phyloP scores from a whole-genome alignment of 1,139 yeast species.

The Pichia norvegensis region DNA sequence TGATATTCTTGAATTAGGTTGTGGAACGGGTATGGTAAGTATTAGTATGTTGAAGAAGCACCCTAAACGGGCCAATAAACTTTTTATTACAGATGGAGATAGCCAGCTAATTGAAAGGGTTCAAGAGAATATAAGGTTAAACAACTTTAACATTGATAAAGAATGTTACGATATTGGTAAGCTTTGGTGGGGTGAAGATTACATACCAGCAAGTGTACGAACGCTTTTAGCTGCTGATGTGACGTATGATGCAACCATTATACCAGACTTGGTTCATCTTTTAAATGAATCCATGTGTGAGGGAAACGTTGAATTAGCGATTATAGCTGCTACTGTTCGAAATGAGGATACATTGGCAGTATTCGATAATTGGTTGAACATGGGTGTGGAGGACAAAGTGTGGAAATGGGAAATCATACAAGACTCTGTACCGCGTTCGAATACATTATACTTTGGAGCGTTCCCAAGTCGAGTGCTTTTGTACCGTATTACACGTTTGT shows the following conservation, averaged over 20 bases:
- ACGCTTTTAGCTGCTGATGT: conserved; percentile 75
- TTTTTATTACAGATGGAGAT: conserved; percentile 75
- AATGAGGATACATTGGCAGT: conserved; percentile 47
- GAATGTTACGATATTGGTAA: conserved; percentile 31
- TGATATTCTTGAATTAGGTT: conserved; percentile 57
- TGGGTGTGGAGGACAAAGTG: conserved; percentile 19
- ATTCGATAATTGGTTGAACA: conserved; percentile 43
- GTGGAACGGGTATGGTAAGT: conserved; percentile 88
- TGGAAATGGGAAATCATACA: conserved; percentile 21
- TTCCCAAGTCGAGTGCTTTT: conserved; percentile 2
- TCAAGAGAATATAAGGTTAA: conserved; percentile 38
- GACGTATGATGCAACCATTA: conserved; percentile 62
- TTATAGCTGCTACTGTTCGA: conserved; percentile 71
- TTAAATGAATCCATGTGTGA: conserved; percentile 31
- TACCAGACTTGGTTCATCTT: conserved; percentile 49
- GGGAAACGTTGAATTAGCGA: conserved; percentile 26
- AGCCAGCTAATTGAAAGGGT: conserved; percentile 49
- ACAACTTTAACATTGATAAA: conserved; percentile 27
- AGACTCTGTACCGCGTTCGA: not conserved
- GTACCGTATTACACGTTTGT: not conserved
- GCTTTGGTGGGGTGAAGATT: conserved; percentile 58
- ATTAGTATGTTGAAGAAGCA: conserved; percentile 36
- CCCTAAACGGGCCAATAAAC: conserved; percentile 15
- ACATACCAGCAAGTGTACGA: conserved; percentile 33
- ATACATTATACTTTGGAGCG: conserved; percentile 3